phyloP scores from a whole-genome alignment of 306 rosid species.

The Astragalus membranaceus region DNA sequence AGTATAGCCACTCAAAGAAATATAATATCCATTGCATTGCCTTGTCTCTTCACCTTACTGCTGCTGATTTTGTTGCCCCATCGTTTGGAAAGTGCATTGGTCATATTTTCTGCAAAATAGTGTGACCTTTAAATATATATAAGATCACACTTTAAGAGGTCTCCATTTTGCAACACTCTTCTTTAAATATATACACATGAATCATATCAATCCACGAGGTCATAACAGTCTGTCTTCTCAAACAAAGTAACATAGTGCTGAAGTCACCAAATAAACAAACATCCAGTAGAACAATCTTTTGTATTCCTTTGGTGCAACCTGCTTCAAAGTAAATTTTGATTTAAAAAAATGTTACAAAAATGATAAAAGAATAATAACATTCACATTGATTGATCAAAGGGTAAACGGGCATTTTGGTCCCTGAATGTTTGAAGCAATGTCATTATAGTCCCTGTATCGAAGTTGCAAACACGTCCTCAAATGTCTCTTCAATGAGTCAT shows the following conservation, averaged over 20 bases:
- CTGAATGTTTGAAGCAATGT: too few relatives aligned
- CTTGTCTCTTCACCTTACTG: conserved; percentile 6
- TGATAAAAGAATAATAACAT: conserved; percentile 22
- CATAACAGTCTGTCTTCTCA: conserved; percentile 45
- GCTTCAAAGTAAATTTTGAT: conserved; percentile 41
- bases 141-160: conserved; percentile 1
- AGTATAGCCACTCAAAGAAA: conserved; percentile 17
- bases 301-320: conserved; percentile 46
- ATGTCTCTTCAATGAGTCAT: too few relatives aligned
- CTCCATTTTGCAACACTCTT: background rate
- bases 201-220: conserved; percentile 25
- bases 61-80: conserved; percentile 26
- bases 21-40: conserved; percentile 10
- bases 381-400: background rate
- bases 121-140: conserved; percentile 13
- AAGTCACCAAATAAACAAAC: conserved; percentile 51
- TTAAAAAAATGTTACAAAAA: conserved; percentile 1
- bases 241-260: conserved; percentile 40
- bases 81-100: conserved; percentile 18
- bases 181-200: conserved; percentile 29
- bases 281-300: conserved; percentile 46
- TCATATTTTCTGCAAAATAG: conserved; percentile 21
- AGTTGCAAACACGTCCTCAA: too few relatives aligned
- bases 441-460: too few relatives aligned
- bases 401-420: background rate